phyloP scores from a whole-genome alignment of 83 land plant genomes.

The Larix sibirica region DNA sequence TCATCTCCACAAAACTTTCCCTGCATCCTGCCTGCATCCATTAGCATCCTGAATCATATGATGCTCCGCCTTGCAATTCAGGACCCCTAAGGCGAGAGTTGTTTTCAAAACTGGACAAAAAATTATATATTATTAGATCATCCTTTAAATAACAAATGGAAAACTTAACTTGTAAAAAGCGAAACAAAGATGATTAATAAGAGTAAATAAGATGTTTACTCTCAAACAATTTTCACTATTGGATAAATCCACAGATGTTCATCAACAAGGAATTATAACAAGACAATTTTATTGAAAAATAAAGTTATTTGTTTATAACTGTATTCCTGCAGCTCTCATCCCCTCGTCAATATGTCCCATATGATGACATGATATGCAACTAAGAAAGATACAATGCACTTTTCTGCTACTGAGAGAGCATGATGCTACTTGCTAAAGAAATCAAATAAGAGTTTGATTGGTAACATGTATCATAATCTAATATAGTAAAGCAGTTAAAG shows the following conservation, averaged over 20 bases:
- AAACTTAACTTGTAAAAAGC: neutral
- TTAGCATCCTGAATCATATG: constrained; percentile 70
- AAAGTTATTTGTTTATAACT: neutral
- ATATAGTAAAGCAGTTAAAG: too few relatives aligned
- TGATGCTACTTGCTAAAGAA: neutral
- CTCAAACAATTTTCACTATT: neutral
- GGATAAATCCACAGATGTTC: neutral
- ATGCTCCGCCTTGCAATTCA: constrained; percentile 69
- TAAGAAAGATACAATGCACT: neutral
- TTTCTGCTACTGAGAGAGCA: neutral
- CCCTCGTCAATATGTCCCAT: neutral
- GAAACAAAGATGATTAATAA: neutral
- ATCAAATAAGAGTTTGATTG: too few relatives aligned
- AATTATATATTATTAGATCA: neutral
- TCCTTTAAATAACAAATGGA: neutral
- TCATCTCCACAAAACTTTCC: neutral
- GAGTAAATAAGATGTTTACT: neutral
- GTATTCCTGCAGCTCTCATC: neutral
- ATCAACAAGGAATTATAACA: neutral
- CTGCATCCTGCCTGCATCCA: neutral
- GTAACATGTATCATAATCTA: too few relatives aligned
- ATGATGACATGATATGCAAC: neutral
- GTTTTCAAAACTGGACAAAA: constrained; percentile 65
- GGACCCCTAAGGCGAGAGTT: constrained; percentile 81
- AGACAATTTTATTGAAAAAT: neutral